phyloP scores from a whole-genome alignment of 768 basidiomycete genomes.

The Symmetrospora coprosmae region DNA sequence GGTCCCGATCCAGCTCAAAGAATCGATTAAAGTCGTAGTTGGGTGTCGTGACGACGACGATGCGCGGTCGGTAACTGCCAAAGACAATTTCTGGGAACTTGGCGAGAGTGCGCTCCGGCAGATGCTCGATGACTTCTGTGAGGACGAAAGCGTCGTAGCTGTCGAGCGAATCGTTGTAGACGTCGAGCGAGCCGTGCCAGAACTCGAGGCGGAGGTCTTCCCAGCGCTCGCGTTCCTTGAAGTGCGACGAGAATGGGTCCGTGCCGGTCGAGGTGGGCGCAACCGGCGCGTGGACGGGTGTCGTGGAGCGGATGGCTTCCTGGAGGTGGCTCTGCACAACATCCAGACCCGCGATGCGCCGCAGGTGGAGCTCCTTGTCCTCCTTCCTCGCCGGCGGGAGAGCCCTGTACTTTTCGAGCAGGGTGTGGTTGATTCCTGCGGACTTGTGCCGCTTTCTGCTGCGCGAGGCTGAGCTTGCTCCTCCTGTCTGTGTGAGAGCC shows the following conservation, averaged over 20 bases:
- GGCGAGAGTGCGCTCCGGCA: conserved; percentile 45
- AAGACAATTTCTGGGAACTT: conserved; percentile 58
- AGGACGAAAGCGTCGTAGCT: conserved; percentile 19
- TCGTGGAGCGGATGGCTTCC: conserved; percentile 1
- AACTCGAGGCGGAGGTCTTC: conserved; percentile 20
- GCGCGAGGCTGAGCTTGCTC: not conserved
- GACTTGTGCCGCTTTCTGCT: not conserved
- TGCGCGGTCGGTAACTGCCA: conserved; percentile 59
- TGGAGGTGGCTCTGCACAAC: not conserved
- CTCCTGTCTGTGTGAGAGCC: not conserved
- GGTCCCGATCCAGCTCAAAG: conserved; percentile 24
- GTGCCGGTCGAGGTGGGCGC: not conserved
- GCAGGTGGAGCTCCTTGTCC: conserved; percentile 20
- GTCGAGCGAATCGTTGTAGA: conserved; percentile 19
- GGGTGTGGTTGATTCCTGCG: not conserved
- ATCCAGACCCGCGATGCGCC: conserved; percentile 21
- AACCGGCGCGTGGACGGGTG: not conserved
- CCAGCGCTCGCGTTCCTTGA: conserved; percentile 10
- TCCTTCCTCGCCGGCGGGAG: not conserved
- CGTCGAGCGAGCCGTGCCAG: conserved; percentile 22
- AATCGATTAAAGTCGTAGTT: conserved; percentile 56
- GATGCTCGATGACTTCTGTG: conserved; percentile 23
- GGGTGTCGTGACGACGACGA: conserved; percentile 68
- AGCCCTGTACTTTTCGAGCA: conserved; percentile 5
- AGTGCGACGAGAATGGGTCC: not conserved